phyloP scores from a whole-genome alignment of 78 protist species.

The Speleostelium caveatum region DNA sequence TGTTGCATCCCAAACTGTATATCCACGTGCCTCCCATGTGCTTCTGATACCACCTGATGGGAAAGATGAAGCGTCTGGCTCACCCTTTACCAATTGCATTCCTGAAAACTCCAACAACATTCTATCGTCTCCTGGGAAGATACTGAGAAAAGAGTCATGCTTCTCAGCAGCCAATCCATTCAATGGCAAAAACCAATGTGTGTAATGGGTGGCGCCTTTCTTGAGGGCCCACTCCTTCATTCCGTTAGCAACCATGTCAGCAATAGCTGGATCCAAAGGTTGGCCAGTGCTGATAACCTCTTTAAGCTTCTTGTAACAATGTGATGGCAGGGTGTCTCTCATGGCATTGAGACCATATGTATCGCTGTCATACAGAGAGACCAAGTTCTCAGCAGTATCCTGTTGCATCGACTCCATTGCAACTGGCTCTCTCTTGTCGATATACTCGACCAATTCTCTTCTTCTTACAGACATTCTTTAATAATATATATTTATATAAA shows the following conservation, averaged over 20 bases:
- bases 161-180: conserved; percentile 84
- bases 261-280: conserved; percentile 69
- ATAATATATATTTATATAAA: not conserved
- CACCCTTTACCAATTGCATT: conserved; percentile 87
- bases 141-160: conserved; percentile 85
- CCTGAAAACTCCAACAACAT: conserved; percentile 80
- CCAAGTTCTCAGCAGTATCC: conserved; percentile 28
- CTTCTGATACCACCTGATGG: conserved; percentile 96
- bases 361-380: conserved; percentile 51
- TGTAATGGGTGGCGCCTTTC: conserved; percentile 88
- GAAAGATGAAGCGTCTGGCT: conserved; percentile 95
- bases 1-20: conserved; percentile 93
- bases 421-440: conserved; percentile 59
- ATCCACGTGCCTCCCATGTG: conserved; percentile 96
- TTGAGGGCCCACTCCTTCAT: conserved; percentile 93
- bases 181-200: conserved; percentile 96
- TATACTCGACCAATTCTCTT: conserved; percentile 42
- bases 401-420: not conserved
- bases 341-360: conserved; percentile 75
- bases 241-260: conserved; percentile 85
- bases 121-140: conserved; percentile 79
- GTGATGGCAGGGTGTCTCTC: conserved; percentile 78
- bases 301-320: conserved; percentile 65
- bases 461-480: conserved; percentile 47
- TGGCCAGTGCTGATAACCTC: conserved; percentile 68